A percentile compares a stretch with the other conserved stretches of the same genome.
Evolutionary conservation across 2,329 filamentous ascomycete species (phyloP).

Genomic region (Sphaceloma murrayae): DNA sequence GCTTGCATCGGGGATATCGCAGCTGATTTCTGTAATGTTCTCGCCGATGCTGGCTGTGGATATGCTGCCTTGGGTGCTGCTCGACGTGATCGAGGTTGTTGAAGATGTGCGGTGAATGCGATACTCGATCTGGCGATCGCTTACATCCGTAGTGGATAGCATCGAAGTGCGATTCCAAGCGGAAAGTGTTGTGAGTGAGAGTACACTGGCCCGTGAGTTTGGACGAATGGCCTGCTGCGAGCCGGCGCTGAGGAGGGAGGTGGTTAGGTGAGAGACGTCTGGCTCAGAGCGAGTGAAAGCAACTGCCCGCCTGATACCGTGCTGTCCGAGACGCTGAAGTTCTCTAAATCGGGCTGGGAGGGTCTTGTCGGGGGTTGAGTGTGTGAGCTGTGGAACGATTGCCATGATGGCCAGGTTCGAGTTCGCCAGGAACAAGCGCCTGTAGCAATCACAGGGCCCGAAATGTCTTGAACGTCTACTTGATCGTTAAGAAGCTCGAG

Average conservation of each 20-base stretch:
- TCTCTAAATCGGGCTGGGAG: slow-evolving; percentile 10
- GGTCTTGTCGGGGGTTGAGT: slow-evolving; percentile 10
- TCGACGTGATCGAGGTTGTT: not conserved
- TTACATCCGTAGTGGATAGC: not conserved
- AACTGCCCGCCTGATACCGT: slow-evolving; percentile 8
- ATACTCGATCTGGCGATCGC: not conserved
- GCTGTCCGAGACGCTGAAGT: slow-evolving; percentile 10
- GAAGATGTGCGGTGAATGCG: not conserved
- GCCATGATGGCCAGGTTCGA: slow-evolving; percentile 6
- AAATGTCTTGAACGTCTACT: not conserved
- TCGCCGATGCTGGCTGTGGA: not conserved
- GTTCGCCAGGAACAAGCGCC: slow-evolving; percentile 1
- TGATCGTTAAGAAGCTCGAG: not conserved
- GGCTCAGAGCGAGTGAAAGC: slow-evolving; percentile 5
- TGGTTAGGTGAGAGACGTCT: not conserved
- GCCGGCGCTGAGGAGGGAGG: not conserved
- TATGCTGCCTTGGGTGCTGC: not conserved
- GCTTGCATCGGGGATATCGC: not conserved
- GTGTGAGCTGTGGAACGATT: slow-evolving; percentile 5
- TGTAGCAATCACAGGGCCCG: not conserved
- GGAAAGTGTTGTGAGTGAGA: slow-evolving; percentile 1
- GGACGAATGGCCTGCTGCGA: not conserved
- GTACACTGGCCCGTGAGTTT: slow-evolving; percentile 7
- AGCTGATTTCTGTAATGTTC: slow-evolving; percentile 5
- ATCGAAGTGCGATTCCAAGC: slow-evolving; percentile 14